phyloP scores from a whole-genome alignment of 192 early-diverging fungal species.

The Backusella macrospora region DNA sequence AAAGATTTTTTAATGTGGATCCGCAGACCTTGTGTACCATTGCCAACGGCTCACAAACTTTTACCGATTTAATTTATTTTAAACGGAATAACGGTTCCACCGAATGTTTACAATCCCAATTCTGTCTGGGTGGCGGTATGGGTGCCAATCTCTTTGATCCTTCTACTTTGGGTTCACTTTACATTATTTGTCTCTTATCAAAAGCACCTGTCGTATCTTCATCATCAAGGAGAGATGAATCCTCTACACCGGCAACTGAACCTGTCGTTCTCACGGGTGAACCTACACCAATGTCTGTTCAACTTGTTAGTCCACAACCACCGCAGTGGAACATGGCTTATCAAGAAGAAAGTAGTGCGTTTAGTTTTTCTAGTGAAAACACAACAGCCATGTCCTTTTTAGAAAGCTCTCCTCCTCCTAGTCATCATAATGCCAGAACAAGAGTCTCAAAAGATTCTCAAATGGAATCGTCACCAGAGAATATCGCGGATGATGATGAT shows the following conservation, averaged over 20 bases:
- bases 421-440: not conserved
- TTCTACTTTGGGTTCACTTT: conserved; percentile 45
- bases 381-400: conserved; percentile 3
- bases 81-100: conserved; percentile 46
- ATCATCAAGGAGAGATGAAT: not conserved
- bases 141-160: conserved; percentile 51
- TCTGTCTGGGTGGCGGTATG: conserved; percentile 59
- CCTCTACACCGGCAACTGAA: not conserved
- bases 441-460: not conserved
- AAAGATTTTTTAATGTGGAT: conserved; percentile 38
- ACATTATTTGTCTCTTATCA: conserved; percentile 41
- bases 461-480: not conserved
- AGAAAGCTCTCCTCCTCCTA: not conserved
- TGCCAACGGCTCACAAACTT: conserved; percentile 46
- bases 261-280: conserved; percentile 2
- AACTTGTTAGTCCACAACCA: not conserved
- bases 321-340: conserved; percentile 6
- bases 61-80: conserved; percentile 47
- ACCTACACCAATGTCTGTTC: not conserved
- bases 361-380: not conserved
- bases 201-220: not conserved
- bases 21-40: conserved; percentile 25
- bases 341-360: not conserved
- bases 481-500: not conserved
- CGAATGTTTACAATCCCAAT: conserved; percentile 43